phyloP scores from a whole-genome alignment of 371 early-diverging fungal species.

The Catenaria anguillulae region DNA sequence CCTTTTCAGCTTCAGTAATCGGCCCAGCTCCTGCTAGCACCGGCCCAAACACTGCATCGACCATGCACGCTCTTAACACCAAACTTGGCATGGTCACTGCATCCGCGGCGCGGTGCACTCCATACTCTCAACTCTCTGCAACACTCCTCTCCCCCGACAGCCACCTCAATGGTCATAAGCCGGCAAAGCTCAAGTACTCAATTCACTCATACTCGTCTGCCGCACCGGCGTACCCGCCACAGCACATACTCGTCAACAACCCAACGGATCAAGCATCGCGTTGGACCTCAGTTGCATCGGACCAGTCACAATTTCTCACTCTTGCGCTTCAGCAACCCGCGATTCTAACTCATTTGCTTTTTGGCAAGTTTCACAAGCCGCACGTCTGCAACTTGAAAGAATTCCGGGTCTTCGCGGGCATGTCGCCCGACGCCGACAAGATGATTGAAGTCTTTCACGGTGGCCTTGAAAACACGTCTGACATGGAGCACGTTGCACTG shows the following conservation, averaged over 20 bases:
- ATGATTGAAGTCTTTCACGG: neutral
- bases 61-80: too few relatives aligned
- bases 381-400: slow-evolving; percentile 95
- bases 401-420: slow-evolving; percentile 82
- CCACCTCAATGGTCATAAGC: neutral
- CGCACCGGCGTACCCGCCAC: slow-evolving; percentile 58
- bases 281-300: slow-evolving; percentile 70
- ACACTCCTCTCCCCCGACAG: too few relatives aligned
- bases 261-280: slow-evolving; percentile 65
- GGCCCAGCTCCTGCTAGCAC: too few relatives aligned
- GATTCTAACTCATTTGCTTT: slow-evolving; percentile 34
- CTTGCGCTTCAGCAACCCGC: slow-evolving; percentile 52
- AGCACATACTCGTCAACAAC: slow-evolving; percentile 52
- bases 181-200: slow-evolving; percentile 25
- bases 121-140: too few relatives aligned
- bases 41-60: too few relatives aligned
- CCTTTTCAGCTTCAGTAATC: too few relatives aligned
- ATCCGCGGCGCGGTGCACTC: too few relatives aligned
- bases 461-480: neutral
- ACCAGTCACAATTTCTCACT: slow-evolving; percentile 64
- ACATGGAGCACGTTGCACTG: neutral
- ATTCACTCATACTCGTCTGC: slow-evolving; percentile 54
- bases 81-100: too few relatives aligned
- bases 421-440: slow-evolving; percentile 39
- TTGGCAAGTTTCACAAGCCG: slow-evolving; percentile 88